Evolutionary conservation across 2,329 filamentous ascomycete species (phyloP), one percentile per base, ranked within the genome.

Genomic region (Aureobasidium subglaciale): DNA sequence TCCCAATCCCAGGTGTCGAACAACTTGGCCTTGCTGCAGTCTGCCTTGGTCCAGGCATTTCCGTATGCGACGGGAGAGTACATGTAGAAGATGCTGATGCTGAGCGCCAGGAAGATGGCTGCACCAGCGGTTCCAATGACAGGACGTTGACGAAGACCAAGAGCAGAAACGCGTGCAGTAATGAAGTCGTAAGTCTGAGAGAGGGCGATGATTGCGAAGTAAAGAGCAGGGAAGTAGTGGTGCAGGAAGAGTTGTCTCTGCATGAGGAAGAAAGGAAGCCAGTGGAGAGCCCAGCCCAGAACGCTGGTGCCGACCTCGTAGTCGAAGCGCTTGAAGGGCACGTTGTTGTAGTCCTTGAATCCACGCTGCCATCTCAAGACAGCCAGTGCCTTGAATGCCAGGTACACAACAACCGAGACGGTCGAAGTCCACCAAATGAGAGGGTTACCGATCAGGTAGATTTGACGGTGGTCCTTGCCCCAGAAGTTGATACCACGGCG

Each of bases 261-360:
- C 93, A 99, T 97, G 57, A 99, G 81, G 76, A 85, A 99, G 77
- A 99, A 99, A 10, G 93, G 93, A 78, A 99, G 97, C 77, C 96
- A 99, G 74, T 99, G 93, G 71, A 99, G 86, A 45, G 88, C 90
- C 93, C 93, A 99, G 63, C 88, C 93, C 8, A 99, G 81, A 29
- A 96, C 87, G 16, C 84, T 90, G 53, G 85, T 89, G 59, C 93
- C 93, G 58, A 97, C 83, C 73, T 99, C 93, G 68, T 96, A 97
- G 73, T 97, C 93, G 70, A 97, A 99, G 56, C 93, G 89, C 76
- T 96, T 96, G 79, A 97, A 95, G 35, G 81, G 87, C 46, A 83
- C 71, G 68, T 87, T 84, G 58, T 80, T 75, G 71, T 99, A 97
- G 73, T 99, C 93, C 63, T 83, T 81, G 78, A 79, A 97, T 70